A percentile compares a stretch with the other conserved stretches of the same genome.
phyloP scores from a whole-genome alignment of 1,139 yeast genomes.

The Magnusiomyces tetraspermus region DNA sequence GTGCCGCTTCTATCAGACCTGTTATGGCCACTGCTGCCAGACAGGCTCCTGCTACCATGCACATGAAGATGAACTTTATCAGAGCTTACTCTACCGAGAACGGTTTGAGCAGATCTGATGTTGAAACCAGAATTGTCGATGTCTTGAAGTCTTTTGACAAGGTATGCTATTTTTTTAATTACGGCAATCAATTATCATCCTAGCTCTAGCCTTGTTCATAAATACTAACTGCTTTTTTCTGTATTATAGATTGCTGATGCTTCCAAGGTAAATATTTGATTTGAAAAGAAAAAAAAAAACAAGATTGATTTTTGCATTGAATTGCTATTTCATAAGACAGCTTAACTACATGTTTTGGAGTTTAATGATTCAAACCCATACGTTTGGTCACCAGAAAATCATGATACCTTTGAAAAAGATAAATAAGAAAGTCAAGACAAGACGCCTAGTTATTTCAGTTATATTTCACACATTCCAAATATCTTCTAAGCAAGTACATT shows the following conservation, averaged over 20 bases:
- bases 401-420: no score
- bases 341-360: no score
- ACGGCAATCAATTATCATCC: neutral
- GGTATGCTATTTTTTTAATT: conserved; percentile 34
- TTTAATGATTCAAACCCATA: no score
- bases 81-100: conserved; percentile 40
- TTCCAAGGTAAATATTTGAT: conserved; percentile 18
- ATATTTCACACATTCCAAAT: no score
- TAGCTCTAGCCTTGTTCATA: neutral
- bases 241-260: conserved; percentile 20
- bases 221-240: neutral
- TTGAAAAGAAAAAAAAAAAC: no score
- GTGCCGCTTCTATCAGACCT: neutral
- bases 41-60: no score
- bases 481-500: no score
- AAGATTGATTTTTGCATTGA: no score
- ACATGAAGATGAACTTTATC: neutral
- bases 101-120: conserved; percentile 56
- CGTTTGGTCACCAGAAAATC: no score
- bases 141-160: conserved; percentile 74
- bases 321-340: no score
- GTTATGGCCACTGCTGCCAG: neutral
- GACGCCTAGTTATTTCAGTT: no score
- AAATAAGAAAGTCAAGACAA: no score
- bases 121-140: conserved; percentile 66